A percentile compares a stretch with the other conserved stretches of the same genome.
Conservation (phyloP, 164 flowering plant species). For the Magnolia sinica region DNA sequence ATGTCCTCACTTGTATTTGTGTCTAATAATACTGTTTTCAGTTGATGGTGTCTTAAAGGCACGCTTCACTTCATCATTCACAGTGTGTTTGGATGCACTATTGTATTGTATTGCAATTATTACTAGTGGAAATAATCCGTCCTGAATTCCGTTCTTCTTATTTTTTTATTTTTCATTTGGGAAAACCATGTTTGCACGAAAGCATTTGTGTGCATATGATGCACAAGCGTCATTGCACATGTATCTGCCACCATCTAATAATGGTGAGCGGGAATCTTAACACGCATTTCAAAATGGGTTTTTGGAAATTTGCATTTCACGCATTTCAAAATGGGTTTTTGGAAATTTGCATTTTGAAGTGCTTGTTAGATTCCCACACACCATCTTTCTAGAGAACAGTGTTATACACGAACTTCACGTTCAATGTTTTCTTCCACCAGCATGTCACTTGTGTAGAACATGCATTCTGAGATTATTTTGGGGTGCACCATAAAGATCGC, state of each 20-base stretch:
- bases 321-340: neutral
- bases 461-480: no score
- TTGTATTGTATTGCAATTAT: no score
- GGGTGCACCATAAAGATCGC: no score
- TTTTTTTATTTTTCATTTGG: neutral
- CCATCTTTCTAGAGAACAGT: neutral
- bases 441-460: neutral
- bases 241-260: neutral
- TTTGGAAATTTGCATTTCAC: neutral
- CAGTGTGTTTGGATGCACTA: no score
- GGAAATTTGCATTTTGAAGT: neutral
- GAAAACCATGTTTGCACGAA: no score
- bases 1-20: no score
- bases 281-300: neutral
- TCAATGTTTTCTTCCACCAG: neutral
- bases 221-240: neutral
- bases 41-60: no score
- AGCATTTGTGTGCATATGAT: neutral
- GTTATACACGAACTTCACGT: neutral
- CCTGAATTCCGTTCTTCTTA: no score
- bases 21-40: no score
- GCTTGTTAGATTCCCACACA: neutral
- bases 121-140: no score
- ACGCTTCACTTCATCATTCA: no score
- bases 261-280: neutral